Conservation (phyloP, 192 early-diverging fungal species). For the Diversispora epigaea region DNA sequence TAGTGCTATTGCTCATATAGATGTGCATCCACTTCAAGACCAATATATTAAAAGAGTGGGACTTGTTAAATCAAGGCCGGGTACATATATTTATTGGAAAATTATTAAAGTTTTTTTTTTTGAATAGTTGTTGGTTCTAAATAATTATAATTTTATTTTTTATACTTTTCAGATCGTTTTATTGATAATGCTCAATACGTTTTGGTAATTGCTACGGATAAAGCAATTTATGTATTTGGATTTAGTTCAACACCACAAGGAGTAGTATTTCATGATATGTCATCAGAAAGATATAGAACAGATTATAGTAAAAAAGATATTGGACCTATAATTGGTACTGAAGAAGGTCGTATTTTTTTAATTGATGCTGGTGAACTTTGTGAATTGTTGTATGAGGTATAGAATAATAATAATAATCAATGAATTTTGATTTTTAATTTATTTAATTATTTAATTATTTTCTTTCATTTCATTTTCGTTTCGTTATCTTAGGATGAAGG, state of each 20-base stretch:
- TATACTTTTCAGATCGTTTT: neutral
- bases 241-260: constrained; percentile 1
- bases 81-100: neutral
- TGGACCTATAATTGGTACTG: constrained; percentile 19
- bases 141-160: neutral
- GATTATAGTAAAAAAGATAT: constrained; percentile 19
- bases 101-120: neutral
- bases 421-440: neutral
- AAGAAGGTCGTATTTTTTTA: constrained; percentile 14
- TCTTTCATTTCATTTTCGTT: neutral
- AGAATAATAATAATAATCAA: neutral
- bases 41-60: constrained; percentile 12
- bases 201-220: constrained; percentile 11
- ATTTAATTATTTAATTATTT: neutral
- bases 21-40: constrained; percentile 6
- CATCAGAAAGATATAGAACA: neutral
- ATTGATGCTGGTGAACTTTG: constrained; percentile 23
- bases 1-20: constrained; percentile 14
- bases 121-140: neutral
- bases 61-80: constrained; percentile 6
- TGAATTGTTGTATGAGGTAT: constrained; percentile 13
- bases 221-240: constrained; percentile 5
- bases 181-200: constrained; percentile 25
- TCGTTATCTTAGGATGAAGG: constrained; percentile 13
- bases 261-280: constrained; percentile 19